Conservation (phyloP, 257 asterid species). For the Gardenia jasminoides region DNA sequence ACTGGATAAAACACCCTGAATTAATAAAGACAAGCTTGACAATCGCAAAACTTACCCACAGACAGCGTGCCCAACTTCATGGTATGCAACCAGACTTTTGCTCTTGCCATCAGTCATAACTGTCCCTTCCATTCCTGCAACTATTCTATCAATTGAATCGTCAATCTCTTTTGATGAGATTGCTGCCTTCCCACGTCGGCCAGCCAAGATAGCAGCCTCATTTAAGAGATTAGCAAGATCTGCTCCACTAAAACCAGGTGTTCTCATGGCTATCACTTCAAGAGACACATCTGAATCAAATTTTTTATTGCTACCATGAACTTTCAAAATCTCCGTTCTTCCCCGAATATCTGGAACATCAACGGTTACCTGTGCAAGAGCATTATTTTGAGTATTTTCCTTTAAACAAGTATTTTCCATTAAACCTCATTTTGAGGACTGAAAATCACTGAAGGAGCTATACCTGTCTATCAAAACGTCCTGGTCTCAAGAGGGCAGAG, state of each 20-base stretch:
- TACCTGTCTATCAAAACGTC: slow-evolving; percentile 98
- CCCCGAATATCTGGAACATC: slow-evolving; percentile 98
- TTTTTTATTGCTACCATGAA: slow-evolving; percentile 84
- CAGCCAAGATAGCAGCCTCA: slow-evolving; percentile 96
- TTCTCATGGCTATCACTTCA: slow-evolving; percentile 95
- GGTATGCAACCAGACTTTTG: slow-evolving; percentile 97
- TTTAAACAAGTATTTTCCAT: slow-evolving; percentile 13
- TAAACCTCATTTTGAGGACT: neutral
- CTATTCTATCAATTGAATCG: slow-evolving; percentile 95
- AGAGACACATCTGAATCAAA: slow-evolving; percentile 85
- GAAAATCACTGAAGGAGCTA: neutral
- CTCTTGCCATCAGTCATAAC: slow-evolving; percentile 99
- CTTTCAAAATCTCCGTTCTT: slow-evolving; percentile 93
- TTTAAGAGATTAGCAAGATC: slow-evolving; percentile 97
- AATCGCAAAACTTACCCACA: slow-evolving; percentile 68
- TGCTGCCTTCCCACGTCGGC: slow-evolving; percentile 82
- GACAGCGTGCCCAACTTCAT: slow-evolving; percentile 98
- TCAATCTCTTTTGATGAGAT: slow-evolving; percentile 90
- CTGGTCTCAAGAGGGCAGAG: slow-evolving; percentile 92
- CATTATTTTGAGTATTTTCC: slow-evolving; percentile 13
- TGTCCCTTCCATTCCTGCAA: slow-evolving; percentile 99
- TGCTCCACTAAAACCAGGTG: slow-evolving; percentile 99
- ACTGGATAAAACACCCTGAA: neutral
- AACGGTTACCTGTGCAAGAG: slow-evolving; percentile 63
- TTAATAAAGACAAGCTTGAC: neutral